These are phyloP conservation scores for Nicotiana obtusifolia DNA, from an alignment of 257 asterid genomes.

Conservation along the genomic window DNA sequence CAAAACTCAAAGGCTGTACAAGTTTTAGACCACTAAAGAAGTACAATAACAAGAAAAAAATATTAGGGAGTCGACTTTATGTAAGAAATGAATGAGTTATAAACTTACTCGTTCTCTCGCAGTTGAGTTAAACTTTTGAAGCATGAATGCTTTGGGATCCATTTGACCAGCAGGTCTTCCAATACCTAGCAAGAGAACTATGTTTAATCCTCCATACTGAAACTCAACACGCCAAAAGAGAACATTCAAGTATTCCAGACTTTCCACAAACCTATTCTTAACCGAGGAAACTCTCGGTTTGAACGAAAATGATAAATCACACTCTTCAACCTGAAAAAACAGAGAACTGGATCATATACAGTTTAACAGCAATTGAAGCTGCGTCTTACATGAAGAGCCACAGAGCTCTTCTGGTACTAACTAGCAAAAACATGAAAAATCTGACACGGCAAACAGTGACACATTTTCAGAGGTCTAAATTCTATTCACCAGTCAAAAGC, in stretches of 20 bases:
- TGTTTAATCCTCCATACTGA: conserved; percentile 2
- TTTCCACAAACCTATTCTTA: conserved; percentile 72
- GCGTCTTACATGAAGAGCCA: not conserved
- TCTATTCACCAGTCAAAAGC: not conserved
- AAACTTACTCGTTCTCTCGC: conserved; percentile 73
- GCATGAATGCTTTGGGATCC: conserved; percentile 96
- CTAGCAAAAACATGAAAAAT: not conserved
- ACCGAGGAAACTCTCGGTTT: conserved; percentile 79
- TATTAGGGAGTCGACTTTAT: not conserved
- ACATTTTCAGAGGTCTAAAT: not conserved
- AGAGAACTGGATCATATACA: not conserved
- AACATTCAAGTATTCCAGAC: conserved; percentile 13
- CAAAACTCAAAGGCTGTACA: not conserved
- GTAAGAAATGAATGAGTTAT: conserved; percentile 14
- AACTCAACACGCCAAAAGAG: conserved; percentile 2
- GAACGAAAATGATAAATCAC: conserved; percentile 75
- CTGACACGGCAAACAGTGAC: not conserved
- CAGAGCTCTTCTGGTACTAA: not conserved
- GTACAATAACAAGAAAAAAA: not conserved
- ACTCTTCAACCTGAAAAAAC: conserved; percentile 54
- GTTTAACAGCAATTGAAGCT: not conserved
- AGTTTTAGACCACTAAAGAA: not conserved
- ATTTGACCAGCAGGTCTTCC: conserved; percentile 96
- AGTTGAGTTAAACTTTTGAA: conserved; percentile 73
- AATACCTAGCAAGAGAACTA: conserved; percentile 46